These are phyloP conservation scores for Cyclostephanos tholiformis DNA, from an alignment of 108 stramenopile species.

Conservation along the genomic window DNA sequence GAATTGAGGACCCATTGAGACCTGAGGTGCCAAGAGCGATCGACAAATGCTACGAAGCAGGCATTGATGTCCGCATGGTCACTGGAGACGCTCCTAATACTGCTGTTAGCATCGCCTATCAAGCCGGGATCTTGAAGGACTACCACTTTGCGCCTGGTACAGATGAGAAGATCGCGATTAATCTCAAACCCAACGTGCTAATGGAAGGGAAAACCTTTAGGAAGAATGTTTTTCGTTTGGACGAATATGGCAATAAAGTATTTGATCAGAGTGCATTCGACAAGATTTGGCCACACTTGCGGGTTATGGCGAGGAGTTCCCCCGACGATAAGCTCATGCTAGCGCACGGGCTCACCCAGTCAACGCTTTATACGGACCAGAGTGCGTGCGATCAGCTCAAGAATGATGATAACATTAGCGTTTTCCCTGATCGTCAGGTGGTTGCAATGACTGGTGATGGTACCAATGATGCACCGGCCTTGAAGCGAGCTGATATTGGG, in stretches of 20 bases:
- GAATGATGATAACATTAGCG: conserved; percentile 55
- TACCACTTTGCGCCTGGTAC: conserved; percentile 64
- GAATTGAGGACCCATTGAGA: conserved; percentile 97
- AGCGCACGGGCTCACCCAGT: conserved; percentile 87
- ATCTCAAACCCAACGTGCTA: conserved; percentile 77
- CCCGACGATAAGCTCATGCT: too few species aligned
- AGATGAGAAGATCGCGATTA: conserved; percentile 64
- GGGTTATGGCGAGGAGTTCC: too few species aligned
- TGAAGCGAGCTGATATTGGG: conserved; percentile 98
- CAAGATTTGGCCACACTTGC: too few species aligned
- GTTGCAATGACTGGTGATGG: conserved; percentile 99
- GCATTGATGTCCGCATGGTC: too few species aligned
- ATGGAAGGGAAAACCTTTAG: conserved; percentile 86
- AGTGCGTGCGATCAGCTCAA: conserved; percentile 47
- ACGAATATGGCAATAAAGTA: conserved; percentile 63
- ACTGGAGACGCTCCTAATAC: too few species aligned
- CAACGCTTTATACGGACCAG: conserved; percentile 73
- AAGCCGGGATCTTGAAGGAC: conserved; percentile 76
- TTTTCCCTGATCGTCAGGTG: conserved; percentile 91
- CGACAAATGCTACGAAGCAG: too few species aligned
- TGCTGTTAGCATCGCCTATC: too few species aligned
- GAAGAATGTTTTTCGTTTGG: conserved; percentile 57
- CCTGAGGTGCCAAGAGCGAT: conserved; percentile 91
- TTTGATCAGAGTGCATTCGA: conserved; percentile 85
- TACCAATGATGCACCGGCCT: conserved; percentile 98